Percentiles rank a stretch among this genome's conserved stretches.
phyloP scores from a whole-genome alignment of 768 basidiomycete genomes.

The Auriscalpium orientale region DNA sequence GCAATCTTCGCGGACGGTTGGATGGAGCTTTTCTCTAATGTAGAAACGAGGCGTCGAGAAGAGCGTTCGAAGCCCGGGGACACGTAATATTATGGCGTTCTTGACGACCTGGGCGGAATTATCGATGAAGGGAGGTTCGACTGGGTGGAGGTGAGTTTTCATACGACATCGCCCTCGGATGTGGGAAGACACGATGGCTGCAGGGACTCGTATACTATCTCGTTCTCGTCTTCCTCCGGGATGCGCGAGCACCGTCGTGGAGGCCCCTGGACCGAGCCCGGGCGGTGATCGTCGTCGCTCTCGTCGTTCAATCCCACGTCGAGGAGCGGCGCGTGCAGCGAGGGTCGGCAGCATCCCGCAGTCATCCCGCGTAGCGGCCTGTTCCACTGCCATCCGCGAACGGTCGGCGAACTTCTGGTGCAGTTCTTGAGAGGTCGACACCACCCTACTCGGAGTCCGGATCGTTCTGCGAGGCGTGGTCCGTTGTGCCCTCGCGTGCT shows the following conservation, averaged over 20 bases:
- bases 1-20: neutral
- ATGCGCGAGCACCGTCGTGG: slow-evolving; percentile 44
- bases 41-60: neutral
- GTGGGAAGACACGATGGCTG: slow-evolving; percentile 23
- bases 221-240: slow-evolving; percentile 57
- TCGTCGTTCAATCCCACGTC: slow-evolving; percentile 74
- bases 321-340: slow-evolving; percentile 48
- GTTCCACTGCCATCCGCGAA: slow-evolving; percentile 55
- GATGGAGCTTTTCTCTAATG: neutral
- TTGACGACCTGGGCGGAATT: neutral
- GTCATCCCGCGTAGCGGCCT: slow-evolving; percentile 39
- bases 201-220: neutral
- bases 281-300: slow-evolving; percentile 40
- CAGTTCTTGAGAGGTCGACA: slow-evolving; percentile 44
- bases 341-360: slow-evolving; percentile 34
- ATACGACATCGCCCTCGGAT: too few relatives aligned
- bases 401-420: slow-evolving; percentile 63
- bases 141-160: too few relatives aligned
- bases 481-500: slow-evolving; percentile 47
- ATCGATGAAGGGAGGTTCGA: slow-evolving; percentile 15
- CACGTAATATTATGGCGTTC: slow-evolving; percentile 15
- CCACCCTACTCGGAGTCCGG: slow-evolving; percentile 40
- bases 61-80: slow-evolving; percentile 18
- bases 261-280: neutral
- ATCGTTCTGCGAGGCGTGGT: slow-evolving; percentile 37